Percentiles rank a stretch among this genome's conserved stretches.
Evolutionary conservation across 805 yeast species (phyloP).

Genomic region (Kuraishia floccosa): DNA sequence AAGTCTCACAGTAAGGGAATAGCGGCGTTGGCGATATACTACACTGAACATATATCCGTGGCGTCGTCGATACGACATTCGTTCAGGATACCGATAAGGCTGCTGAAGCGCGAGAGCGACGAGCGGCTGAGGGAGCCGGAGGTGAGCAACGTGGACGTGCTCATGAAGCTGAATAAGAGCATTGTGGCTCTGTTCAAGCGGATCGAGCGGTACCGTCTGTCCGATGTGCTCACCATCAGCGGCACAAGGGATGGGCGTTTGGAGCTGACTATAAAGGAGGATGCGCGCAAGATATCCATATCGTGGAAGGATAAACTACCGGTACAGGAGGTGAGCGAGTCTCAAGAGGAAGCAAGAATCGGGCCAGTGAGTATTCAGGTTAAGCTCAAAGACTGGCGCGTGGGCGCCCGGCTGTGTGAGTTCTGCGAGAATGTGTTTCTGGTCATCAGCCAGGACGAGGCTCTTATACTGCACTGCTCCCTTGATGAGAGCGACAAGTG

Average conservation of each 20-base stretch:
- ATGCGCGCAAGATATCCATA: conserved; percentile 39
- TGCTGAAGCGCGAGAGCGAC: conserved; percentile 44
- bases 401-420: conserved; percentile 50
- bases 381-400: conserved; percentile 54
- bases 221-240: conserved; percentile 36
- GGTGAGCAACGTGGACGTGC: conserved; percentile 38
- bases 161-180: conserved; percentile 39
- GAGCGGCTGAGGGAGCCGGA: conserved; percentile 52
- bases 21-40: conserved; percentile 45
- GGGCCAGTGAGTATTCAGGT: conserved; percentile 31
- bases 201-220: conserved; percentile 51
- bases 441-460: conserved; percentile 43
- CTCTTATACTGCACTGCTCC: conserved; percentile 55
- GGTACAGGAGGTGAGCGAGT: conserved; percentile 21
- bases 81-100: conserved; percentile 59
- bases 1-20: conserved; percentile 16
- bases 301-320: conserved; percentile 48
- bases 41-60: conserved; percentile 30
- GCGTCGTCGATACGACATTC: conserved; percentile 46
- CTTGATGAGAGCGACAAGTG: conserved; percentile 55
- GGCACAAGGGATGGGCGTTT: conserved; percentile 39
- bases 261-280: conserved; percentile 42
- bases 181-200: conserved; percentile 45
- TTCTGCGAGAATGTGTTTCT: conserved; percentile 51
- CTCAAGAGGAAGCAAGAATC: conserved; percentile 1